Evolutionary conservation across 2,329 filamentous ascomycete species (phyloP).

Genomic region (Leptographium flavum): DNA sequence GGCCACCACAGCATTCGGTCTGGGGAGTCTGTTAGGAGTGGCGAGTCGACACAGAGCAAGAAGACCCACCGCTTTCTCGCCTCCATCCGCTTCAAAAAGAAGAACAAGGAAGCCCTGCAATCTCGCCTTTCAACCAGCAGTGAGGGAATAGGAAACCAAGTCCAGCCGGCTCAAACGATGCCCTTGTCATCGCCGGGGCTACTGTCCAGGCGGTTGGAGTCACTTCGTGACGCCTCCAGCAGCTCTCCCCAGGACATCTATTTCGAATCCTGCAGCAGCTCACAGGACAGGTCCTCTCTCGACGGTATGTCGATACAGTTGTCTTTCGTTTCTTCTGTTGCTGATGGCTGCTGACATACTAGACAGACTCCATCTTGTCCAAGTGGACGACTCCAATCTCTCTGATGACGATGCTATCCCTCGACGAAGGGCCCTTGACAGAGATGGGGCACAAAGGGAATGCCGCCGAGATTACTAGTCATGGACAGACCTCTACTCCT

Average conservation of each 20-base stretch:
- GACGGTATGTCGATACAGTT: conserved; percentile 4
- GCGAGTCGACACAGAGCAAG: conserved; percentile 24
- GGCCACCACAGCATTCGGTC: conserved; percentile 16
- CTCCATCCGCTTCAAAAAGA: conserved; percentile 16
- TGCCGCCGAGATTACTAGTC: background rate
- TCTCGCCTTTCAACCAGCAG: conserved; percentile 2
- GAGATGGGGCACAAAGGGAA: background rate
- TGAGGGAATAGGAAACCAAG: background rate
- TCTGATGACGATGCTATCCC: conserved; percentile 8
- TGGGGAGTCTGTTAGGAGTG: conserved; percentile 29
- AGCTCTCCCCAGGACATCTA: background rate
- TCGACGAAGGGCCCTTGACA: conserved; percentile 6
- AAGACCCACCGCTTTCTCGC: conserved; percentile 30
- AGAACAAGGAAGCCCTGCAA: background rate
- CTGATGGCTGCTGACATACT: background rate
- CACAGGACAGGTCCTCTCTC: conserved; percentile 7
- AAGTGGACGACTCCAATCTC: conserved; percentile 22
- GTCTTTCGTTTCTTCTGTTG: no score
- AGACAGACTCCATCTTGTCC: conserved; percentile 28
- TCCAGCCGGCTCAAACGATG: conserved; percentile 1
- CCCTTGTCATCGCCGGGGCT: conserved; percentile 1
- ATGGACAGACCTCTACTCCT: background rate
- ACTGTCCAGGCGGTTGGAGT: background rate
- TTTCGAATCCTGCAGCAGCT: conserved; percentile 5
- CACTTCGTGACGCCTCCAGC: background rate